Base-by-base conservation (phyloP, 2,329 filamentous ascomycete genomes). In the Hymenoscyphus scutula region DNA sequence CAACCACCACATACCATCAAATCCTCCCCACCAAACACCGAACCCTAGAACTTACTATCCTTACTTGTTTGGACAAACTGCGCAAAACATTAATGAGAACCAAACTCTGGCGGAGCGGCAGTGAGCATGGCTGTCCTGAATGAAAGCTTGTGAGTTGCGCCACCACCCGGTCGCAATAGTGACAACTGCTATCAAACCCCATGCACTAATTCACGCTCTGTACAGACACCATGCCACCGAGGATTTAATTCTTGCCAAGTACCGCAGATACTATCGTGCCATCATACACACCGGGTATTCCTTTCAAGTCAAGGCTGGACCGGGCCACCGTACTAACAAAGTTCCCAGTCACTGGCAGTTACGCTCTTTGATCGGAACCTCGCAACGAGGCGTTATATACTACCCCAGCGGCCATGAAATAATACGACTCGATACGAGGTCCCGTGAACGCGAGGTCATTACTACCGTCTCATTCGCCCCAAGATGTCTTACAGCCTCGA, bases 351-450 rank as follows among this genome's bases (percentile, higher is more conserved):
- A 95, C 77, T 93, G 89, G 87, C 91, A 95, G 78, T 82, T 99
- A 54, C 91, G 94, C 61, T 94, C 96, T 69, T 88, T 96, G 69
- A 90, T 98, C 74, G 94, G 91, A 75, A 89, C 88, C 29, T 88
- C 91, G 68, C 86, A 90, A 71, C 82, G 86, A 53, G 85, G 93
- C 75, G 79, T 88, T 69, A 82, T 98, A 68, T 97, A 96, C 80
- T 96, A 96, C 72, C 92, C 93, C 38, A 87, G 87, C 68, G 89
- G 89, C 62, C 79, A 82, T 71, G 86, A 92, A 65, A 85, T 92
- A 58, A 89, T 89, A 71, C 83, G 84, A 38, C 83, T 94, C 62
- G 84, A 93, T 71, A 86, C 89, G 63, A 84, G 77, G 64, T 87
- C 84, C 68, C 86, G 81, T 74, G 89, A 87, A 80, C 88, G 85